phyloP scores from a whole-genome alignment of 202 grass and related monocot species.

The Setaria viridis region DNA sequence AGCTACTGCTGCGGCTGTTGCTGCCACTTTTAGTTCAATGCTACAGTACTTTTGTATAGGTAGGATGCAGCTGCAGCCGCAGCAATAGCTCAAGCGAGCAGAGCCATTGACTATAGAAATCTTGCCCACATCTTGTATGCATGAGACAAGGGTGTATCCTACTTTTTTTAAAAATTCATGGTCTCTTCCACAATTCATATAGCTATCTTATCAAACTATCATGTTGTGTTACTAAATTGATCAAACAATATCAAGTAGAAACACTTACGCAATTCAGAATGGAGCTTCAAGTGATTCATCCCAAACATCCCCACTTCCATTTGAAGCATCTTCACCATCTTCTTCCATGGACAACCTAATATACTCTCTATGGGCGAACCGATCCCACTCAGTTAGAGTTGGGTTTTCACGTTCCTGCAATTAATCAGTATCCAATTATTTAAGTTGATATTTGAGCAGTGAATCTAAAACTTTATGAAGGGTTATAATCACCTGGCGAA shows the following conservation, averaged over 20 bases:
- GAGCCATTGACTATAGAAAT: neutral
- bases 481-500: conserved; percentile 80
- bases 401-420: conserved; percentile 96
- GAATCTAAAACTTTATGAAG: conserved; percentile 21
- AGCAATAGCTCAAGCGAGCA: no score
- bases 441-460: conserved; percentile 27
- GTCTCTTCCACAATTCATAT: conserved; percentile 4
- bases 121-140: neutral
- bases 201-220: neutral
- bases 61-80: no score
- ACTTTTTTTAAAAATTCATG: neutral
- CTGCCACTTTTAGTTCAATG: no score
- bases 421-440: conserved; percentile 24
- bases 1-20: no score
- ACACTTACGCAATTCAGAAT: conserved; percentile 77
- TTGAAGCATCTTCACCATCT: conserved; percentile 99
- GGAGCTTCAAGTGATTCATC: conserved; percentile 98
- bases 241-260: conserved; percentile 3
- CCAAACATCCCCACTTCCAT: conserved; percentile 99
- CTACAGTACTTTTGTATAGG: no score
- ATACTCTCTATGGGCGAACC: conserved; percentile 96
- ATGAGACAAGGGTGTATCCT: neutral
- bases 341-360: conserved; percentile 99
- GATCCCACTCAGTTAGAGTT: conserved; percentile 96
- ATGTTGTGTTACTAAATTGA: conserved; percentile 17